Evolutionary conservation across 2,329 filamentous ascomycete genomes (phyloP).

Genomic region (Onygenales sp.): DNA sequence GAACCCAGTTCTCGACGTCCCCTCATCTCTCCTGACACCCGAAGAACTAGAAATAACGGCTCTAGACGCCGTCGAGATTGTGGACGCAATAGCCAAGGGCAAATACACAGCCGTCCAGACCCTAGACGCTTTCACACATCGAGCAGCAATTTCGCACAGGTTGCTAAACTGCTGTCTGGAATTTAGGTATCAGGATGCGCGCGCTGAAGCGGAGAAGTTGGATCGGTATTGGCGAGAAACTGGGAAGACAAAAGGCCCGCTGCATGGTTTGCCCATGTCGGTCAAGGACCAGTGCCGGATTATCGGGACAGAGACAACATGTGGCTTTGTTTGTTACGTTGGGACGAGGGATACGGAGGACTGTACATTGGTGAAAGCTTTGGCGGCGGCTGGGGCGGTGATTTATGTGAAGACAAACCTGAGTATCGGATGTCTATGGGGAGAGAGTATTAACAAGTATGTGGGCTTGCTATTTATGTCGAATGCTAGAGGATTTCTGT

Average conservation of each 20-base stretch:
- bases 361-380: neutral
- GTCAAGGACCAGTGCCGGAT: slow-evolving; percentile 14
- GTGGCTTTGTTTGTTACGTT: neutral
- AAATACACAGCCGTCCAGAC: neutral
- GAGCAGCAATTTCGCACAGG: slow-evolving; percentile 17
- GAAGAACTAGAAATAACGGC: neutral
- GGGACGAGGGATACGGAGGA: neutral
- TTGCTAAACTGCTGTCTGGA: slow-evolving; percentile 14
- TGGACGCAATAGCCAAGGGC: neutral
- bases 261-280: slow-evolving; percentile 17
- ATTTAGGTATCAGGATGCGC: neutral
- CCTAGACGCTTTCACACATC: slow-evolving; percentile 14
- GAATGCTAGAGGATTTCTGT: neutral
- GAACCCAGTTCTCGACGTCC: neutral
- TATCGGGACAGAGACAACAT: neutral
- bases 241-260: slow-evolving; percentile 13
- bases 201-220: slow-evolving; percentile 10
- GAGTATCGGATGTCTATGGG: slow-evolving; percentile 1
- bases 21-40: neutral
- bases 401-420: slow-evolving; percentile 28
- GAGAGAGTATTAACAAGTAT: slow-evolving; percentile 1
- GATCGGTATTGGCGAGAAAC: slow-evolving; percentile 10
- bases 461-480: neutral
- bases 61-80: neutral
- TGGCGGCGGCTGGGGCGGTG: slow-evolving; percentile 16